A percentile compares a stretch with the other conserved stretches of the same genome.
These are phyloP conservation scores for Closterium sp. DNA, from an alignment of 139 green algal species.

Conservation along the genomic window DNA sequence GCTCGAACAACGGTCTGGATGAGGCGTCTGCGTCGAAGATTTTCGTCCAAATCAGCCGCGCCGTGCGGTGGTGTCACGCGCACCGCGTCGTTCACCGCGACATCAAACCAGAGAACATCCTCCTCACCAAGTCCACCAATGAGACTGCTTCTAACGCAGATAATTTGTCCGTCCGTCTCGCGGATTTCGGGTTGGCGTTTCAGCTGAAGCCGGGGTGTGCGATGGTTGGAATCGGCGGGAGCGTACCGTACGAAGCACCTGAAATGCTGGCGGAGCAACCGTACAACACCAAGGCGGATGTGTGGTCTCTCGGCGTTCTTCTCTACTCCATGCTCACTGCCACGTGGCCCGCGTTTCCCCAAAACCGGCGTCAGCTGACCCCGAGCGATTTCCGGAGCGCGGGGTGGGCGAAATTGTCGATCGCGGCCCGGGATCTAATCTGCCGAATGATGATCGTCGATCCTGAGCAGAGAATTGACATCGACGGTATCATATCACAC, in stretches of 20 bases:
- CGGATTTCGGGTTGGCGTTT: constrained; percentile 7
- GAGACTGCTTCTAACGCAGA: background rate
- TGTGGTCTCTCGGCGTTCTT: constrained; percentile 21
- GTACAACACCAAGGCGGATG: background rate
- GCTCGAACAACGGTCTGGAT: background rate
- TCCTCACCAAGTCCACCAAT: background rate
- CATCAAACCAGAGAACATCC: background rate
- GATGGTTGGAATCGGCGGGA: constrained; percentile 5
- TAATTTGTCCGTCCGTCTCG: background rate
- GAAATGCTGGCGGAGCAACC: background rate
- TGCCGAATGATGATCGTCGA: background rate
- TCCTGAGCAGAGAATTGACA: background rate
- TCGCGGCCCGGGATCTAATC: background rate
- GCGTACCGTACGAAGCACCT: background rate
- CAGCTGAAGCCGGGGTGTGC: background rate
- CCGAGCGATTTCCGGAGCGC: background rate
- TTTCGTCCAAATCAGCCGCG: background rate
- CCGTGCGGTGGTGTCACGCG: background rate
- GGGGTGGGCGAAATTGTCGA: background rate
- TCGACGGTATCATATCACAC: background rate
- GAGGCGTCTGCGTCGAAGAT: background rate
- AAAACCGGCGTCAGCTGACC: background rate
- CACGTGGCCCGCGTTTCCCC: background rate
- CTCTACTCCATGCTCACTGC: constrained; percentile 21
- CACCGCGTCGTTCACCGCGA: background rate